Conservation (phyloP, 805 yeast genomes). For the Cyberlindnera samutprakarnensis region DNA sequence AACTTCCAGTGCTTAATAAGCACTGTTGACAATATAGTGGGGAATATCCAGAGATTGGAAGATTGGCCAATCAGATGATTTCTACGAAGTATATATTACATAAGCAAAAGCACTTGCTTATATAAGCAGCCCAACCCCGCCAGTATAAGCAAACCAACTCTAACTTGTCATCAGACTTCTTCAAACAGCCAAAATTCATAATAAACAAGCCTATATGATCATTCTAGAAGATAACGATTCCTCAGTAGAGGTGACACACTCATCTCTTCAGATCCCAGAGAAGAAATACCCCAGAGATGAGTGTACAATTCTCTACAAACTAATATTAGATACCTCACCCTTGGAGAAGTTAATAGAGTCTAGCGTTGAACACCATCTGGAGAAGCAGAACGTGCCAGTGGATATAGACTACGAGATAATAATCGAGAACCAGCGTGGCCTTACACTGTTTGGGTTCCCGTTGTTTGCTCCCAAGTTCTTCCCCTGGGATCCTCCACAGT, state of each 20-base stretch:
- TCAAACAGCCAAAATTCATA: no score
- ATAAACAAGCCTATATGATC: no score
- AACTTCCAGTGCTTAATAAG: no score
- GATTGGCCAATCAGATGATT: no score
- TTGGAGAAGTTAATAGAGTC: slow-evolving; percentile 3
- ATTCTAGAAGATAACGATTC: slow-evolving; percentile 8
- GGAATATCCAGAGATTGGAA: no score
- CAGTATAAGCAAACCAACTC: no score
- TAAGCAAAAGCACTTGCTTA: no score
- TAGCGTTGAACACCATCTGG: slow-evolving; percentile 1
- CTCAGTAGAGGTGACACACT: neutral
- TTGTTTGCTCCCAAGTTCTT: slow-evolving; percentile 39
- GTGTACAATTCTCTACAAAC: slow-evolving; percentile 5
- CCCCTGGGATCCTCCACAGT: slow-evolving; percentile 38
- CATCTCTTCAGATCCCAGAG: neutral
- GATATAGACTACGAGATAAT: slow-evolving; percentile 29
- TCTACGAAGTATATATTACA: no score
- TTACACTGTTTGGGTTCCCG: slow-evolving; percentile 44
- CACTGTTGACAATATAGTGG: no score
- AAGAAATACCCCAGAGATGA: slow-evolving; percentile 5
- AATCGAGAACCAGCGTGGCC: slow-evolving; percentile 49
- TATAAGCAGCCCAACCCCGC: no score
- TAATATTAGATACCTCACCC: neutral
- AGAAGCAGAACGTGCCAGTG: neutral
- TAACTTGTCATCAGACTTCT: no score